Base-by-base conservation (phyloP, 2,329 filamentous ascomycete genomes). In the Microdochium bolleyi region DNA sequence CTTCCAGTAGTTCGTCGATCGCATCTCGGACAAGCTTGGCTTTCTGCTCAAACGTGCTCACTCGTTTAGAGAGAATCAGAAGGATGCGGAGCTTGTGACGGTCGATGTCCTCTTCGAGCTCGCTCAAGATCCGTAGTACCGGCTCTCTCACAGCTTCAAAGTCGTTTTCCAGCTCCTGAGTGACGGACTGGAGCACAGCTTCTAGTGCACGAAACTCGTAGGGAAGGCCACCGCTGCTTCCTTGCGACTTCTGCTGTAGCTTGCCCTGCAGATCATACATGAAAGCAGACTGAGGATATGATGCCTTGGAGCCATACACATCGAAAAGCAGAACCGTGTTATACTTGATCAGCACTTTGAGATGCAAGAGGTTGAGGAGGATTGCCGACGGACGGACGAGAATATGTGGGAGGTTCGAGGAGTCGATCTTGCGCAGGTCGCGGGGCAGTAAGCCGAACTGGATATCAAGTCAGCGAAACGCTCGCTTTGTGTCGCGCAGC, bases 181-280 rank as follows among this genome's bases (percentile, higher is more conserved):
- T 97, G 14, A 96, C 94, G 34, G 89, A 95, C 56, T 96, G 94
- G 55, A 99, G 76, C 13, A 97, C 92, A 0, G 94, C 90, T 77
- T 99, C 94, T 19, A 99, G 81, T 3, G 94, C 94, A 25, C 94
- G 87, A 69, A 97, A 96, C 68, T 99, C 94, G 69, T 99, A 99
- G 0, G 94, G 89, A 4, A 99, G 77, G 2, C 82, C 80, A 34
- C 78, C 80, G 16, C 82, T 78, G n/a, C 74, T 70, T 1, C 78
- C 74, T 2, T 74, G 65, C 54, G 84, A 78, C 67, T 91, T 92
- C 64, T 96, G 90, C 57, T 89, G 86, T 48, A 99, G 76, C 66
- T 95, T 96, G 13, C 89, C 89, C 68, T 97, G 91, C 21, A 99
- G 74, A 64, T 97, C 94, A 70, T 97, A 96, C 83, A 99, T 95